These are phyloP conservation scores for Claviceps monticola DNA, from an alignment of 2,329 filamentous ascomycete genomes.

Conservation along the genomic window DNA sequence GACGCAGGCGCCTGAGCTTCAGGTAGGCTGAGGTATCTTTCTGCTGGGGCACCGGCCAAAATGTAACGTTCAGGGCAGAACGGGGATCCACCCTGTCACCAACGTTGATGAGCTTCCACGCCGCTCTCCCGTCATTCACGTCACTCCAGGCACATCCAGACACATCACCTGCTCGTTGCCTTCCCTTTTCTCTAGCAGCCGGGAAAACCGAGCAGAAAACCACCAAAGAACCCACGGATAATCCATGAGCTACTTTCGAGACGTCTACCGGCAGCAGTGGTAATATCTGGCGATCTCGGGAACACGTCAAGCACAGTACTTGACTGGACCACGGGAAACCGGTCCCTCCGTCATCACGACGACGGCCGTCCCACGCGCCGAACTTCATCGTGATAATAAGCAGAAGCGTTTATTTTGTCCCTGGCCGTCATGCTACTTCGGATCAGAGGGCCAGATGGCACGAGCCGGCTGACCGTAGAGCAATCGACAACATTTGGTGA, in stretches of 20 bases:
- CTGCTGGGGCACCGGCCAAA: not conserved
- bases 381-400: not conserved
- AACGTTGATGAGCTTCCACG: conserved; percentile 7
- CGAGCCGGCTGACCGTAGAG: conserved; percentile 71
- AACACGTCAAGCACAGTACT: not conserved
- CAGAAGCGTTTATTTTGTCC: conserved; percentile 6
- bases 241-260: not conserved
- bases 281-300: not conserved
- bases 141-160: not conserved
- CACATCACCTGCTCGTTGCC: not conserved
- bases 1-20: conserved; percentile 2
- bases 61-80: not conserved
- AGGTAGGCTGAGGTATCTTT: conserved; percentile 1
- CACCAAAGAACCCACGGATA: not conserved
- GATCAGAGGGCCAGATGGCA: conserved; percentile 84
- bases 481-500: conserved; percentile 57
- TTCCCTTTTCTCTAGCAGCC: not conserved
- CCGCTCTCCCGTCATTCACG: not conserved
- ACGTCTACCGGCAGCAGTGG: not conserved
- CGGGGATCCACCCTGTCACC: conserved; percentile 4
- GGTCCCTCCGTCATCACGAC: not conserved
- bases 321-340: not conserved
- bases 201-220: no score
- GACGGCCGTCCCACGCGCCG: not conserved
- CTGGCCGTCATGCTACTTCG: conserved; percentile 57